Conservation (phyloP, 495 filamentous ascomycete species). For the Aspergillus panamensis region DNA sequence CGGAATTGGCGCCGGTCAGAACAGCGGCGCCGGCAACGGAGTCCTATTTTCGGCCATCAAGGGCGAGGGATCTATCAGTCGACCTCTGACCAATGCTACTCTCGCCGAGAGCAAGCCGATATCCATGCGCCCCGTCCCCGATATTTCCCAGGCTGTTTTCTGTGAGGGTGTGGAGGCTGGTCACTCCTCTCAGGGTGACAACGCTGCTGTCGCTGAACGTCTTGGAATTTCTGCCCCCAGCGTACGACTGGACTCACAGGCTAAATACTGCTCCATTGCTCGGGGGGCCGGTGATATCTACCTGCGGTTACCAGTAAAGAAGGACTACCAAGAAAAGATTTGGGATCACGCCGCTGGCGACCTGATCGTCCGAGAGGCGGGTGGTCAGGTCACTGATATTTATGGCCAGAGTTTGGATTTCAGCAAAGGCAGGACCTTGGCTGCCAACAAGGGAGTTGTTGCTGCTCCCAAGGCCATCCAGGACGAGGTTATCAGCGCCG, state of each 20-base stretch:
- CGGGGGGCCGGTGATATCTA: conserved; percentile 94
- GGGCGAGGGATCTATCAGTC: conserved; percentile 71
- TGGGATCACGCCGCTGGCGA: conserved; percentile 99
- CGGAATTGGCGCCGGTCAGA: conserved; percentile 63
- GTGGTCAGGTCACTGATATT: conserved; percentile 85
- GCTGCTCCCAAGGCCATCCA: conserved; percentile 77
- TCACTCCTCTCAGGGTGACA: conserved; percentile 84
- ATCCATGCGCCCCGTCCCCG: conserved; percentile 68
- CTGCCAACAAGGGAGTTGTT: conserved; percentile 87
- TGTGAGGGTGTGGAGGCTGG: conserved; percentile 93
- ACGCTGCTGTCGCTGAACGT: conserved; percentile 75
- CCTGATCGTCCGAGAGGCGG: conserved; percentile 89
- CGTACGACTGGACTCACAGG: conserved; percentile 94
- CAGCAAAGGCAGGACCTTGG: conserved; percentile 77
- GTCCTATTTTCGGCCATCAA: conserved; percentile 78
- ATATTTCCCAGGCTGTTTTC: conserved; percentile 77
- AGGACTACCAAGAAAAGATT: conserved; percentile 96
- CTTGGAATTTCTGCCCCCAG: conserved; percentile 81
- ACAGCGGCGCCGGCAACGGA: conserved; percentile 64
- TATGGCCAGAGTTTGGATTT: conserved; percentile 80
- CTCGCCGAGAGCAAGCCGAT: conserved; percentile 63
- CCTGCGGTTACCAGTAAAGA: conserved; percentile 75
- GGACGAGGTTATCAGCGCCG: conserved; percentile 70
- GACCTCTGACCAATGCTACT: conserved; percentile 59
- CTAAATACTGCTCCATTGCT: conserved; percentile 96